phyloP scores from a whole-genome alignment of 2,329 filamentous ascomycete species.

The Ceratocystis huliohia region DNA sequence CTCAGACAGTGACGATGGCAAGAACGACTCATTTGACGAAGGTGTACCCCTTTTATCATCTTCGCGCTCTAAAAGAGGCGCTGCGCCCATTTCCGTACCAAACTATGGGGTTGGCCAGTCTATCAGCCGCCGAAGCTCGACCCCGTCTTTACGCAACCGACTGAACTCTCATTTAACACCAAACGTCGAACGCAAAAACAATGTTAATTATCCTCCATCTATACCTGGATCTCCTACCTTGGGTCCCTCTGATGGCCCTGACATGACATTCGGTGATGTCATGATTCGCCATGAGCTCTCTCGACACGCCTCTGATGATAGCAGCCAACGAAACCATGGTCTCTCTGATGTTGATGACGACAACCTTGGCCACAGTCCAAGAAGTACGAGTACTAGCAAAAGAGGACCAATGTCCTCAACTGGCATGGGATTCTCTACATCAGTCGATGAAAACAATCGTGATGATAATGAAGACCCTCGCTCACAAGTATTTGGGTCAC shows the following conservation, averaged over 20 bases:
- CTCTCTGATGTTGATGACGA: conserved; percentile 60
- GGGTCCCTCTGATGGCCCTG: conserved; percentile 36
- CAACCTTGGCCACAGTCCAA: conserved; percentile 73
- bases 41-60: conserved; percentile 41
- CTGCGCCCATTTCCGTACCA: conserved; percentile 24
- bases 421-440: not conserved
- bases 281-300: conserved; percentile 53
- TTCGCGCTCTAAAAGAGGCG: conserved; percentile 26
- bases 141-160: conserved; percentile 33
- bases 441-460: conserved; percentile 40
- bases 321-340: conserved; percentile 10
- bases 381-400: conserved; percentile 22
- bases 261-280: conserved; percentile 52
- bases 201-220: conserved; percentile 57
- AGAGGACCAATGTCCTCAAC: conserved; percentile 8
- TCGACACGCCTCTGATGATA: conserved; percentile 21
- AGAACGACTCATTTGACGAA: conserved; percentile 39
- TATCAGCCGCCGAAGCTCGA: conserved; percentile 37
- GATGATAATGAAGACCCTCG: conserved; percentile 24
- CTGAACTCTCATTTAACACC: conserved; percentile 8
- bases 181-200: conserved; percentile 32
- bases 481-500: conserved; percentile 10
- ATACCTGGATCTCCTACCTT: conserved; percentile 49
- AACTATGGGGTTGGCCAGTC: conserved; percentile 33
- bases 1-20: conserved; percentile 36